Conservation (phyloP, 2,329 filamentous ascomycete species). For the Geosmithia morbida region DNA sequence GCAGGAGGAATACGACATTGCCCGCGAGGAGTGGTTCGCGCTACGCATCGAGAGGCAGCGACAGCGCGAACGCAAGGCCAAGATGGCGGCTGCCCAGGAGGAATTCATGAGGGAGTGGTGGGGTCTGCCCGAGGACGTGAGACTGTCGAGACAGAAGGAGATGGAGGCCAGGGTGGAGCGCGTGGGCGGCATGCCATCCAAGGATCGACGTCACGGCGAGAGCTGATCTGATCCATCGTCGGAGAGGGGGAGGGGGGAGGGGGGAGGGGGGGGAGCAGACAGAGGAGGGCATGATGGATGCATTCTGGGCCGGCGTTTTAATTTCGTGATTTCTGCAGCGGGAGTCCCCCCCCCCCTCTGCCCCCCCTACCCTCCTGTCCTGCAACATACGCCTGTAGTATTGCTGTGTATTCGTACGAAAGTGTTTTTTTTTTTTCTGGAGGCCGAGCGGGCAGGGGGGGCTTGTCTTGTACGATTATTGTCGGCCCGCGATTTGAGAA, state of each 20-base stretch:
- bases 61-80: slow-evolving; percentile 50
- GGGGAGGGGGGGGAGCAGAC: not conserved
- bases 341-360: too few relatives aligned
- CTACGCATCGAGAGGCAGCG: slow-evolving; percentile 54
- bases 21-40: slow-evolving; percentile 87
- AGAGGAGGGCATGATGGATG: not conserved
- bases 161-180: slow-evolving; percentile 38
- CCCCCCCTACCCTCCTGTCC: too few relatives aligned
- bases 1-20: slow-evolving; percentile 70
- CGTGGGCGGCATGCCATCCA: slow-evolving; percentile 36
- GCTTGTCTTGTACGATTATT: too few relatives aligned
- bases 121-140: slow-evolving; percentile 43
- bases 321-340: not conserved
- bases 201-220: slow-evolving; percentile 9
- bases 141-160: slow-evolving; percentile 31
- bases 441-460: too few relatives aligned
- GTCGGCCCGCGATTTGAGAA: too few relatives aligned
- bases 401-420: too few relatives aligned
- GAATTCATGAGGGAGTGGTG: slow-evolving; percentile 54
- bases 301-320: not conserved
- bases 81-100: slow-evolving; percentile 46
- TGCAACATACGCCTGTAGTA: too few relatives aligned
- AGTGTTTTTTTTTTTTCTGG: too few relatives aligned
- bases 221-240: not conserved
- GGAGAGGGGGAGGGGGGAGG: not conserved